phyloP scores from a whole-genome alignment of 345 rosid species.

The Luvunga scandens region DNA sequence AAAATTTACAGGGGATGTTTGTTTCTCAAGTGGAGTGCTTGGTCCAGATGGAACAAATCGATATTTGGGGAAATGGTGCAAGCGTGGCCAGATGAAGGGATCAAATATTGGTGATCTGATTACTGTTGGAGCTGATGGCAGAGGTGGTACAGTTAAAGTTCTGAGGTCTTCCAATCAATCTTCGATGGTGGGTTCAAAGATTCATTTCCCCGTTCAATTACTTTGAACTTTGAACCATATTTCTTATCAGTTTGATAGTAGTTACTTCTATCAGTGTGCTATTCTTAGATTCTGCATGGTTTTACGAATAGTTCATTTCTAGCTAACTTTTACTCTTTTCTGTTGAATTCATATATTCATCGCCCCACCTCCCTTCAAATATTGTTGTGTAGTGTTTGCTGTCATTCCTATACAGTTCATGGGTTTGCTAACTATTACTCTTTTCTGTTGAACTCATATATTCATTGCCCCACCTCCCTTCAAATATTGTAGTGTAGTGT shows the following conservation, averaged over 20 bases:
- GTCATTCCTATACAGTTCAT: not conserved
- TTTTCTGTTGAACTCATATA: not conserved
- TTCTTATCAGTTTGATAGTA: not conserved
- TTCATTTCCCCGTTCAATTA: not conserved
- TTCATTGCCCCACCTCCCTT: not conserved
- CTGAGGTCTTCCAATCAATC: constrained; percentile 55
- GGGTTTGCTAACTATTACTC: not conserved
- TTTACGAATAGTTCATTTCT: not conserved
- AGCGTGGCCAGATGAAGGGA: constrained; percentile 49
- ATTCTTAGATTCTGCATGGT: not conserved
- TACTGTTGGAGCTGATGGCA: constrained; percentile 84
- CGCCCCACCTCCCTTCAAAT: not conserved
- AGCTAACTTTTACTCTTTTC: not conserved
- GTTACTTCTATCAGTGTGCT: not conserved
- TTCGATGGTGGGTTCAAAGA: constrained; percentile 42
- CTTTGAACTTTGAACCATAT: not conserved
- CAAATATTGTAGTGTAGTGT: not conserved
- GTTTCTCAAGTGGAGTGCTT: constrained; percentile 68
- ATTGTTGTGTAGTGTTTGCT: not conserved
- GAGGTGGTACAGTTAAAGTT: constrained; percentile 84
- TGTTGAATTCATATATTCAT: not conserved
- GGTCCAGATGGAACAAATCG: constrained; percentile 71
- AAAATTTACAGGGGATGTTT: constrained; percentile 45
- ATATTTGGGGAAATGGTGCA: constrained; percentile 88
- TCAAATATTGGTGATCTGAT: constrained; percentile 54